Base-by-base conservation (phyloP, 371 early-diverging fungal genomes). In the Mycotypha africana region DNA sequence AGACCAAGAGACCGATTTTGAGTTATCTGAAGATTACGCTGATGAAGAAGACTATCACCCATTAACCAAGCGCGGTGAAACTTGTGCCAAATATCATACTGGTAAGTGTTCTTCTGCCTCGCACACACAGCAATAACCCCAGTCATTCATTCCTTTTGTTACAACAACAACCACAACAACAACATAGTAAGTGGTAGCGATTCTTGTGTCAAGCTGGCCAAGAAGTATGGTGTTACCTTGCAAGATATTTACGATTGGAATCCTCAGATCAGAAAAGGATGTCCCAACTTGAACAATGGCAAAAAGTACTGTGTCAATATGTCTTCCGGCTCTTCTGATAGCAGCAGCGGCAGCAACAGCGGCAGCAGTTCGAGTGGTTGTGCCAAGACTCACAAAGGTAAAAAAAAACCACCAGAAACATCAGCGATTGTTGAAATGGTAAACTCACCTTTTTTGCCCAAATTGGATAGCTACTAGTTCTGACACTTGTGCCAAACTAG, bases 261-360 rank as follows among this genome's bases (percentile, higher is more conserved):
- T 36, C 49, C 59, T 40, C 60, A 60, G 28, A 51, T 71, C 51
- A 71, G 67, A 52, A 46, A 25, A 21, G 46, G 56, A 16, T 60
- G 60, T 28, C 50, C 58, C 16, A 71, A 71, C 46, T 36, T 71
- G 32, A 53, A 59, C 40, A 61, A 54, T 37, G 58, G 67, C 23
- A 62, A 62, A 41, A 69, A 65, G 45, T 69, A 69, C 59, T 69
- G 70, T 52, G 70, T 69, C 19, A 46, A 45, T 23, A 38, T 16
- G 34, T 10, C 32, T 14, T 41, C 42, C 35, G 17, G 21, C 3
- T 45, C 48, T 33, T 39, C 40, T 9, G n/a, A n/a, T n/a, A n/a
- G n/a, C n/a, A n/a, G n/a, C n/a, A n/a, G n/a, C n/a, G n/a, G n/a
- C n/a, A n/a, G n/a, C n/a, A n/a, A n/a, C n/a, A n/a, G n/a, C n/a